These are phyloP conservation scores for Nakaseomyces bracarensis DNA, from an alignment of 1,139 yeast genomes.

Conservation along the genomic window DNA sequence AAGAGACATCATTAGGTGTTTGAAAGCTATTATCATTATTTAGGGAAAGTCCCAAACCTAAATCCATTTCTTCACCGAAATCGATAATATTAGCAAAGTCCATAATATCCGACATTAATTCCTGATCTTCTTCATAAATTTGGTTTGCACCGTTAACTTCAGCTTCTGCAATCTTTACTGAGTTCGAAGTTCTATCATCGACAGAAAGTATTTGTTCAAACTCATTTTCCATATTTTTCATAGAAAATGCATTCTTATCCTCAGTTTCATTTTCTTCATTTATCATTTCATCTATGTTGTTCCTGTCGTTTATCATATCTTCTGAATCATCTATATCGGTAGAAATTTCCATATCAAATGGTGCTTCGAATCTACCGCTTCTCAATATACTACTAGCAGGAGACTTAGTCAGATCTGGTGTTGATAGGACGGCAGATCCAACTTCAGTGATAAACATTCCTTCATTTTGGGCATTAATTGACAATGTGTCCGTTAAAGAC, in stretches of 20 bases:
- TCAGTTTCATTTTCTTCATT: constrained; percentile 15
- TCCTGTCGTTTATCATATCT: neutral
- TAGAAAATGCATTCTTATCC: constrained; percentile 24
- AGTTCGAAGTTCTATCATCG: too few relatives aligned
- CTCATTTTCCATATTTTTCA: constrained; percentile 11
- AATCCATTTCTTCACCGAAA: constrained; percentile 41
- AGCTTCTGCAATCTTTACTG: constrained; percentile 13
- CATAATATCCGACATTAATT: constrained; percentile 35
- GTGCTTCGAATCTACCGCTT: constrained; percentile 29
- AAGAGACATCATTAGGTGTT: neutral
- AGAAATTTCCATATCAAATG: constrained; percentile 10
- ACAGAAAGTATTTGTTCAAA: constrained; percentile 8
- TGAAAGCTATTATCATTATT: neutral
- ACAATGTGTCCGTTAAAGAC: constrained; percentile 33
- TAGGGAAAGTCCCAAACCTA: constrained; percentile 13
- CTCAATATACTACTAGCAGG: constrained; percentile 49
- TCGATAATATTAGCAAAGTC: constrained; percentile 63
- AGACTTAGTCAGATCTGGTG: constrained; percentile 34
- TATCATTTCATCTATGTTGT: neutral
- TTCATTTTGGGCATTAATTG: constrained; percentile 34
- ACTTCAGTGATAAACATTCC: constrained; percentile 36
- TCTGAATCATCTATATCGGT: constrained; percentile 4
- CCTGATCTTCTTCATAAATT: constrained; percentile 27
- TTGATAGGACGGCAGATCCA: constrained; percentile 25
- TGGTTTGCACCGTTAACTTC: neutral